Base-by-base conservation (phyloP, 345 rosid species). In the Cardamine chenopodiifolia region DNA sequence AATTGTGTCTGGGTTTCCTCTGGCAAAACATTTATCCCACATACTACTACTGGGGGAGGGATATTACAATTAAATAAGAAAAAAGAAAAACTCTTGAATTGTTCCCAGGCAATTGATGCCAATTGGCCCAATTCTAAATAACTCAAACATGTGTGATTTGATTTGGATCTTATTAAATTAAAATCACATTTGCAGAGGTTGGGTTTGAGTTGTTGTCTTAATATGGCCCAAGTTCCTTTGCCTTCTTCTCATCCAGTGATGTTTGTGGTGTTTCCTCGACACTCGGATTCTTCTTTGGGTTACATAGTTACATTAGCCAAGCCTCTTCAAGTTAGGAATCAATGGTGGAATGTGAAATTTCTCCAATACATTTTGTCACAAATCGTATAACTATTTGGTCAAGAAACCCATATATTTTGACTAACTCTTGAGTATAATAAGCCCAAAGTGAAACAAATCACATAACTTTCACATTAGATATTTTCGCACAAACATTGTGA, bases 131-230 rank as follows among this genome's bases (percentile, higher is more conserved):
- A 12, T 11, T 39, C 3, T 50, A 50, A 50, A 7, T 19, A 19
- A 20, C 26, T 44, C 19, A 15, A 6, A 0, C 19, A 44, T n/a
- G 9, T 40, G 2, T 12, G 47, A 8, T 26, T 54, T 54, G 23
- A 35, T 8, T 3, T 17, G 20, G 54, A 56, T 40, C 19, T 8
- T 18, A 12, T 1, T 6, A 18, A 56, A n/a, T 4, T 14, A 55
- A 7, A 7, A 4, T 29, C n/a, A 42, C 55, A 19, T 57, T 28
- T 50, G 20, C 31, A 28, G 6, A 62, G 0, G 3, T n/a, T 73
- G 71, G 78, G 78, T 59, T 73, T 45, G 1, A 18, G 17, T 39
- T 56, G 18, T 22, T 53, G 50, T 44, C 49, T 32, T 2, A n/a
- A 4, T 15, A 54, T 20, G 52, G 39, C 12, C 39, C 12, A 9